These are phyloP conservation scores for Malus hybrid DNA, from an alignment of 331 rosid genomes.

Conservation along the genomic window DNA sequence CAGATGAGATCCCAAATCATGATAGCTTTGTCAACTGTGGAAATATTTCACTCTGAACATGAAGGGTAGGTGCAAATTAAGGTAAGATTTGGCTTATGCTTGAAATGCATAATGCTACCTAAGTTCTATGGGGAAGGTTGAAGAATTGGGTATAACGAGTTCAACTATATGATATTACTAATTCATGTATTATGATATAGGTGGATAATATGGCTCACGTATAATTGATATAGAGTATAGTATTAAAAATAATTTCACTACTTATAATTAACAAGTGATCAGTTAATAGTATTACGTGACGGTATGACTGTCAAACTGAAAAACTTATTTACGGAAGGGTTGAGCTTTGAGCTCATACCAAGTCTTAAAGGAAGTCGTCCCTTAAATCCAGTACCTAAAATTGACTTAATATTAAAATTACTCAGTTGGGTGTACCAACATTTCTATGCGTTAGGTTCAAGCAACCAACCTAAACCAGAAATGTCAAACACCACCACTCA, in stretches of 20 bases:
- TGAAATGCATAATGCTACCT: background rate
- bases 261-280: no score
- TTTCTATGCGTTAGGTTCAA: background rate
- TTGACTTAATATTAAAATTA: background rate
- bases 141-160: background rate
- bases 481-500: background rate
- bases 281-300: no score
- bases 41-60: background rate
- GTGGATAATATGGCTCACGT: no score
- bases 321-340: background rate
- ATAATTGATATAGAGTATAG: no score
- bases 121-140: background rate
- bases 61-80: background rate
- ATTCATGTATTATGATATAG: no score
- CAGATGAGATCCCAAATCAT: background rate
- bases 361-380: background rate
- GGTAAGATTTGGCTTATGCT: background rate
- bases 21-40: background rate
- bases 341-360: background rate
- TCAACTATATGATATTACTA: background rate
- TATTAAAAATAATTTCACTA: no score
- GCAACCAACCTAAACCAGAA: background rate
- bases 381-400: background rate
- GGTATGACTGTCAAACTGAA: background rate
- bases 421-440: background rate